These are phyloP conservation scores for Lophiostoma macrostomum DNA, from an alignment of 495 filamentous ascomycete species.

Conservation along the genomic window DNA sequence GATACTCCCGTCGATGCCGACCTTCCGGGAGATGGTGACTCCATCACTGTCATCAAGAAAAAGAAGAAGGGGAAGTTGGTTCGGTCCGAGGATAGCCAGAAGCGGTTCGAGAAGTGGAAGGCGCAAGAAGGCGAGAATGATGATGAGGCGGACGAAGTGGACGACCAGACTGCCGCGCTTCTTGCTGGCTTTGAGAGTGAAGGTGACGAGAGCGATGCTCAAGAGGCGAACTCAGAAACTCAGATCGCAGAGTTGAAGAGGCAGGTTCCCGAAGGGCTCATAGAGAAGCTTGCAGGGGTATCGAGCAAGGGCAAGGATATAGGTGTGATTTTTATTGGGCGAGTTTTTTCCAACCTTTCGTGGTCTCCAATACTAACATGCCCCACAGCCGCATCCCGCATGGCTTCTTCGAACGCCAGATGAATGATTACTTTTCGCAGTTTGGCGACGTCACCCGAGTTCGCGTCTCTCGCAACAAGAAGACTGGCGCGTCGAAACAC, in stretches of 20 bases:
- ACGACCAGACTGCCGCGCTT: conserved; percentile 65
- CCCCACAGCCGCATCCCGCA: conserved; percentile 69
- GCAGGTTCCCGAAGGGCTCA: conserved; percentile 55
- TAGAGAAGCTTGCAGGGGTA: conserved; percentile 59
- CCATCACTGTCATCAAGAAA: conserved; percentile 10
- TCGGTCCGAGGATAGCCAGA: too few relatives aligned
- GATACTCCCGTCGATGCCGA: conserved; percentile 5
- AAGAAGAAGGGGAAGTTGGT: conserved; percentile 6
- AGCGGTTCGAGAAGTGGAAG: not conserved
- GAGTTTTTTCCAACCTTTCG: conserved; percentile 27
- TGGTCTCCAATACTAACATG: conserved; percentile 28
- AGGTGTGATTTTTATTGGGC: conserved; percentile 82
- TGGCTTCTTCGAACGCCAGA: conserved; percentile 96
- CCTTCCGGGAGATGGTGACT: not conserved
- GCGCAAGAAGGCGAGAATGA: conserved; percentile 18
- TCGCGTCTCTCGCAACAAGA: conserved; percentile 83
- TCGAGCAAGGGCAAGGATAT: conserved; percentile 51
- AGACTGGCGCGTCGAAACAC: conserved; percentile 84
- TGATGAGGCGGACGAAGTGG: conserved; percentile 19
- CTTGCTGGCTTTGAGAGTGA: conserved; percentile 81
- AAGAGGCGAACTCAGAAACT: conserved; percentile 55
- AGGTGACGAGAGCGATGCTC: conserved; percentile 52
- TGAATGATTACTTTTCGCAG: conserved; percentile 91
- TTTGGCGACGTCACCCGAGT: conserved; percentile 82
- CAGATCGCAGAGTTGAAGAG: conserved; percentile 48